phyloP scores from a whole-genome alignment of 129 eudicot genomes.

The Escallonia rubra region DNA sequence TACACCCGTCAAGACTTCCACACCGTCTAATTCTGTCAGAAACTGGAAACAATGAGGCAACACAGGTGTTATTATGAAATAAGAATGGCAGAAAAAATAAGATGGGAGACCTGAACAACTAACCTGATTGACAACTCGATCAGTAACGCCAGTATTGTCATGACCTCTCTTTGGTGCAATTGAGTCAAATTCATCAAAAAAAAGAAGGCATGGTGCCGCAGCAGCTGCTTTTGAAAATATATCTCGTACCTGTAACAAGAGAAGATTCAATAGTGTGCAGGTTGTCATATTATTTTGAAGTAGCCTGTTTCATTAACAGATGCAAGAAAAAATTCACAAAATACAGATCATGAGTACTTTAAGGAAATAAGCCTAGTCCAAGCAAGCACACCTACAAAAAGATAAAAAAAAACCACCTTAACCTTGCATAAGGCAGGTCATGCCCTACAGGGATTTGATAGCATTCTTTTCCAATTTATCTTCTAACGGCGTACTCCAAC shows the following conservation, averaged over 20 bases:
- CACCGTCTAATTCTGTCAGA: slow-evolving; percentile 95
- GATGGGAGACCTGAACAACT: slow-evolving; percentile 16
- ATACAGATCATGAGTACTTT: neutral
- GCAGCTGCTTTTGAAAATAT: slow-evolving; percentile 95
- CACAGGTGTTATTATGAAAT: slow-evolving; percentile 2
- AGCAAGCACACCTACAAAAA: neutral
- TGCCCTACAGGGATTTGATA: too few relatives aligned
- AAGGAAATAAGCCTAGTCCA: neutral
- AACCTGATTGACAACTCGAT: slow-evolving; percentile 95
- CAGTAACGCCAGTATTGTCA: slow-evolving; percentile 97
- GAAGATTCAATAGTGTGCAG: too few relatives aligned
- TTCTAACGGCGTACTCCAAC: too few relatives aligned
- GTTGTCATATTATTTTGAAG: too few relatives aligned
- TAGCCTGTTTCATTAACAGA: neutral
- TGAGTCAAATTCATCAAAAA: slow-evolving; percentile 98
- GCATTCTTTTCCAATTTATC: too few relatives aligned
- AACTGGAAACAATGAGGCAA: slow-evolving; percentile 40
- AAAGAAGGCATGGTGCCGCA: slow-evolving; percentile 94
- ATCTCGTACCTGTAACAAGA: slow-evolving; percentile 74
- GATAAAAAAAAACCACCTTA: neutral
- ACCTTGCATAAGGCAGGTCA: too few relatives aligned
- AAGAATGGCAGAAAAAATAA: neutral
- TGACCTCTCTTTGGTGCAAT: slow-evolving; percentile 99
- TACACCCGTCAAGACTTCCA: slow-evolving; percentile 91
- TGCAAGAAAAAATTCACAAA: neutral